phyloP scores from a whole-genome alignment of 108 stramenopile genomes.

The Nitzschia palea region DNA sequence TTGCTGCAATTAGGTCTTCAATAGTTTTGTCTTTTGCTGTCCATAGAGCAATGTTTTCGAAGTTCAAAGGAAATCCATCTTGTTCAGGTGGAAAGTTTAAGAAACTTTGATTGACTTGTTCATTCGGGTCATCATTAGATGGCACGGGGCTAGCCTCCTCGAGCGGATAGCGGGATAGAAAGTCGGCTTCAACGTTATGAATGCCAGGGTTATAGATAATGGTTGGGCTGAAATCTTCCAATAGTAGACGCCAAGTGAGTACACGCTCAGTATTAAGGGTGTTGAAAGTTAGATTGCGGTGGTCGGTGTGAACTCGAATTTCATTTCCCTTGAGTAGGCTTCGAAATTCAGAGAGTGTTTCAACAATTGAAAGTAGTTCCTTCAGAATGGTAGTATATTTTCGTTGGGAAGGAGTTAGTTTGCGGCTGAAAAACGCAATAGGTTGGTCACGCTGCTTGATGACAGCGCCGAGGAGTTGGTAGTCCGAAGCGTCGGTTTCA shows the following conservation, averaged over 20 bases:
- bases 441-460: slow-evolving; percentile 28
- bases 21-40: too few species aligned
- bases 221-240: slow-evolving; percentile 35
- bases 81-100: too few species aligned
- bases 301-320: slow-evolving; percentile 43
- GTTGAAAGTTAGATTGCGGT: slow-evolving; percentile 33
- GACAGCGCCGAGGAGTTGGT: slow-evolving; percentile 38
- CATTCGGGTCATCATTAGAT: too few species aligned
- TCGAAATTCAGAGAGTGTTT: slow-evolving; percentile 43
- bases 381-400: slow-evolving; percentile 44
- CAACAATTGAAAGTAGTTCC: slow-evolving; percentile 39
- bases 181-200: slow-evolving; percentile 25
- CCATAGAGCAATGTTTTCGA: too few species aligned
- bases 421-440: slow-evolving; percentile 32
- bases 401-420: slow-evolving; percentile 29
- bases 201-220: slow-evolving; percentile 15
- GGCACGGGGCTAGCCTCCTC: too few species aligned
- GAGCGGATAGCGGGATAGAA: slow-evolving; percentile 4
- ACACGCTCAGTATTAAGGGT: neutral
- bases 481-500: slow-evolving; percentile 28
- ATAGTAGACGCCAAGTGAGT: slow-evolving; percentile 24
- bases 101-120: too few species aligned
- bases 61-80: neutral
- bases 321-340: slow-evolving; percentile 33
- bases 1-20: too few species aligned